Conservation (phyloP, 1,284 basidiomycete species). For the Cryptococcus sp. region DNA sequence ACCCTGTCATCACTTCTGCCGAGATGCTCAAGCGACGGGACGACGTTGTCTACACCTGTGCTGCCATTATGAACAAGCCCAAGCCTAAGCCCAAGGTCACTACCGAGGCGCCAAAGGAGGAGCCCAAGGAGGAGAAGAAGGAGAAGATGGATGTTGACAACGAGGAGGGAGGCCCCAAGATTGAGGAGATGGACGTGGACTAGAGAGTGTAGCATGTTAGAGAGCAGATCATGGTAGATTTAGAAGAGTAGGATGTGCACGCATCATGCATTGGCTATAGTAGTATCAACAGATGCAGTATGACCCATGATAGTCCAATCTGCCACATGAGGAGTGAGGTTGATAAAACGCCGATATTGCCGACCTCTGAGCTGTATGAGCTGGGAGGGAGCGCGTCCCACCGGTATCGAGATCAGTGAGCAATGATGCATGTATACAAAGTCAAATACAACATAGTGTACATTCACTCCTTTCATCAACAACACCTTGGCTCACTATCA, state of each 20-base stretch:
- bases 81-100: slow-evolving; percentile 70
- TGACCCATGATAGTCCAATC: not conserved
- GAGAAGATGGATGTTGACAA: slow-evolving; percentile 74
- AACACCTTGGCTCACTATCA: not conserved
- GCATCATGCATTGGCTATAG: not conserved
- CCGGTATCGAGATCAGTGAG: too few relatives aligned
- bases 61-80: slow-evolving; percentile 79
- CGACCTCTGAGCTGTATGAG: not conserved
- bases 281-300: not conserved
- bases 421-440: too few relatives aligned
- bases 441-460: too few relatives aligned
- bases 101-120: slow-evolving; percentile 60
- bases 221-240: not conserved
- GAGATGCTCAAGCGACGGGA: slow-evolving; percentile 87
- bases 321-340: not conserved
- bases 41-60: slow-evolving; percentile 79
- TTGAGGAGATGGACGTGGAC: slow-evolving; percentile 51
- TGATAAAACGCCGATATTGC: not conserved
- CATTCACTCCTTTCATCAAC: too few relatives aligned
- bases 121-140: slow-evolving; percentile 51
- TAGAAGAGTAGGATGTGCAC: not conserved
- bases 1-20: slow-evolving; percentile 73
- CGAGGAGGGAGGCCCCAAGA: slow-evolving; percentile 32
- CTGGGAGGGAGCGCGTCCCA: not conserved
- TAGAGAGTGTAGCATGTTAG: slow-evolving; percentile 22